These are phyloP conservation scores for Epichloe coenophiala DNA, from an alignment of 2,329 filamentous ascomycete genomes.

Conservation along the genomic window DNA sequence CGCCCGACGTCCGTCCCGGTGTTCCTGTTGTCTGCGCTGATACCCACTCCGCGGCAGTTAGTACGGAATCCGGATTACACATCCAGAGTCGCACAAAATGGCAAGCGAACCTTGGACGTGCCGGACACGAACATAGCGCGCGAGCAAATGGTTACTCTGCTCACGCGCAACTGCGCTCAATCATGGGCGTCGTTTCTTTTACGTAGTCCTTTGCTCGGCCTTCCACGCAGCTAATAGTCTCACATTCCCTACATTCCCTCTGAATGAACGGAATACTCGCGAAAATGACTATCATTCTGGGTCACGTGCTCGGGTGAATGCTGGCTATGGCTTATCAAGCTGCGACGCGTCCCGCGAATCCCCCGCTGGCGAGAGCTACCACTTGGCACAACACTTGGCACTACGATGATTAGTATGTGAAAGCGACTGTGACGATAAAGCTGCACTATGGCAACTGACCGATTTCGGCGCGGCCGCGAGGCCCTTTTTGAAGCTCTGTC, in stretches of 20 bases:
- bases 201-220: background rate
- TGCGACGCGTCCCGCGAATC: background rate
- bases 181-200: too few relatives aligned
- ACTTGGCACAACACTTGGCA: background rate
- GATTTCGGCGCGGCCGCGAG: slow-evolving; percentile 25
- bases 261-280: background rate
- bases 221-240: background rate
- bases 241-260: background rate
- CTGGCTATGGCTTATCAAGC: background rate
- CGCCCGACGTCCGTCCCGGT: background rate
- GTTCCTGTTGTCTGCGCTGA: background rate
- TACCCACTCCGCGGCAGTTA: background rate
- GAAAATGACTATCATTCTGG: background rate
- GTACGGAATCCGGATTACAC: background rate
- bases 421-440: background rate
- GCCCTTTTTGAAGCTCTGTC: slow-evolving; percentile 26
- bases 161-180: background rate
- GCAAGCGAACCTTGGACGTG: background rate
- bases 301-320: background rate
- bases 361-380: background rate
- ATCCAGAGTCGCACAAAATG: background rate
- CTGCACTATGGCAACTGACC: slow-evolving; percentile 22
- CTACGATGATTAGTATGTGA: background rate
- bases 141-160: background rate
- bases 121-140: background rate